These are phyloP conservation scores for Hanseniaspora osmophila DNA, from an alignment of 805 yeast species.

Conservation along the genomic window DNA sequence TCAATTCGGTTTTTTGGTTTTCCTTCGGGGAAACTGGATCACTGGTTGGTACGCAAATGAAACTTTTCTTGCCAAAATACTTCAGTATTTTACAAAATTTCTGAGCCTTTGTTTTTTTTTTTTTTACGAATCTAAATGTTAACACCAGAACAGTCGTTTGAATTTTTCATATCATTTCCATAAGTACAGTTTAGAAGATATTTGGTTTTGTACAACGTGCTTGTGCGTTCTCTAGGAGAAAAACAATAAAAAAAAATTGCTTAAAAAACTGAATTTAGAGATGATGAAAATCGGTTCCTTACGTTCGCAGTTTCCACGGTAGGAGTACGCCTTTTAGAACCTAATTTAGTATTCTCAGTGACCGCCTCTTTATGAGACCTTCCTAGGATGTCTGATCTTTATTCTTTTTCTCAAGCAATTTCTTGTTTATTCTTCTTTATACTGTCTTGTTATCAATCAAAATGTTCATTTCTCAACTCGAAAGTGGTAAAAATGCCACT, in stretches of 20 bases:
- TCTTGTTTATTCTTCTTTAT: constrained; percentile 1
- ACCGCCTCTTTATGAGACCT: constrained; percentile 62
- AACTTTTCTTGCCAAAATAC: constrained; percentile 83
- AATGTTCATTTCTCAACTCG: background rate
- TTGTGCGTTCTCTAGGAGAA: background rate
- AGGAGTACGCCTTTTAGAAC: constrained; percentile 62
- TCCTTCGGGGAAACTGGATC: background rate
- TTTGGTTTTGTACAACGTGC: background rate
- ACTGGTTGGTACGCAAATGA: constrained; percentile 10
- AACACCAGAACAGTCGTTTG: background rate
- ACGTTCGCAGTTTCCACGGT: constrained; percentile 97
- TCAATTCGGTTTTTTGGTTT: background rate
- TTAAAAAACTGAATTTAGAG: constrained; percentile 13
- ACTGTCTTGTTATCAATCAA: background rate
- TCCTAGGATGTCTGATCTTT: constrained; percentile 83
- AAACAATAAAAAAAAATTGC: background rate
- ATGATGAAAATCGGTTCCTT: constrained; percentile 62
- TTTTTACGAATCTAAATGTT: background rate
- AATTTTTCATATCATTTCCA: background rate
- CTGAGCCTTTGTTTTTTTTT: constrained; percentile 19
- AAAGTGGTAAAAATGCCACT: too few species aligned
- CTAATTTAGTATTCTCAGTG: constrained; percentile 66
- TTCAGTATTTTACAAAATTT: constrained; percentile 13
- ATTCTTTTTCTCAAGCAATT: constrained; percentile 3
- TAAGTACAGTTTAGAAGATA: background rate